These are phyloP conservation scores for Colletotrichum zoysiae DNA, from an alignment of 2,329 filamentous ascomycete genomes.

Conservation along the genomic window DNA sequence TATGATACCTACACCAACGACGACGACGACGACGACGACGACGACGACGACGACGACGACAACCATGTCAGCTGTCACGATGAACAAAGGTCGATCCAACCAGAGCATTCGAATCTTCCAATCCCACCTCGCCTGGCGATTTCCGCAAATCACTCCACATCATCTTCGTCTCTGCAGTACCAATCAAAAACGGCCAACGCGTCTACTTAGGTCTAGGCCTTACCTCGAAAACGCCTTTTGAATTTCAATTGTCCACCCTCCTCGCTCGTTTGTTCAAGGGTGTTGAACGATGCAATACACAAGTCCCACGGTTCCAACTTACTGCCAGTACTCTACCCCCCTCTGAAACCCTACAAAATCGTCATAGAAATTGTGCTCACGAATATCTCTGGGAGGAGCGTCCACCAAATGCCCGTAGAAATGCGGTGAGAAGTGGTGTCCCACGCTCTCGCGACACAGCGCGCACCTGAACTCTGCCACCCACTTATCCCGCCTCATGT, in stretches of 20 bases:
- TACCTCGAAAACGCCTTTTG: neutral
- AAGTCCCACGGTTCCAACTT: neutral
- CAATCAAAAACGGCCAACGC: too few relatives aligned
- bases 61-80: neutral
- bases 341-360: neutral
- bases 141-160: neutral
- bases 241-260: neutral
- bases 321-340: neutral
- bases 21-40: neutral
- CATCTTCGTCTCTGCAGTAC: too few relatives aligned
- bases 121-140: neutral
- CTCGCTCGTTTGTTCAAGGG: neutral
- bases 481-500: slow-evolving; percentile 1
- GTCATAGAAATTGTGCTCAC: neutral
- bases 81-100: neutral
- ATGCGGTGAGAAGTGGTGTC: slow-evolving; percentile 16
- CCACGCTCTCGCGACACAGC: slow-evolving; percentile 22
- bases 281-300: neutral
- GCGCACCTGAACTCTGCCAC: slow-evolving; percentile 17
- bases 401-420: neutral
- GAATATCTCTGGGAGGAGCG: neutral
- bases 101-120: neutral
- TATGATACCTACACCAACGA: neutral
- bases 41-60: neutral
- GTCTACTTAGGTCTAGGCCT: neutral